These are phyloP conservation scores for Glaciozyma martinii DNA, from an alignment of 768 basidiomycete species.

Conservation along the genomic window DNA sequence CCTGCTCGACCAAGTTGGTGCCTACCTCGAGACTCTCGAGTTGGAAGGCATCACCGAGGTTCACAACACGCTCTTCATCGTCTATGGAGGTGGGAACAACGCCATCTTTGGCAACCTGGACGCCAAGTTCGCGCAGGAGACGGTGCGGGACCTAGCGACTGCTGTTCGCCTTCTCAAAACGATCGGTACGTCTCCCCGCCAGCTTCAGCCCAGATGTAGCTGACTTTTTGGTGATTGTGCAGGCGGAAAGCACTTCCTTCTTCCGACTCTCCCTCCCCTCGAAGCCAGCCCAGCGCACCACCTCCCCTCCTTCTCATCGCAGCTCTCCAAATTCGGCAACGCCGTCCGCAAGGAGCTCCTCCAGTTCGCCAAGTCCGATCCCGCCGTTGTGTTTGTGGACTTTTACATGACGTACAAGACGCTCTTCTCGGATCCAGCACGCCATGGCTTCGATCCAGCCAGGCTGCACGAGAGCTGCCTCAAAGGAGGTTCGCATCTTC, in stretches of 20 bases:
- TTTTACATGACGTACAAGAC: background rate
- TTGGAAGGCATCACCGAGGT: too few species aligned
- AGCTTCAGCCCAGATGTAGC: too few species aligned
- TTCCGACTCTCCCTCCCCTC: slow-evolving; percentile 1
- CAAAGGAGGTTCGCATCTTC: background rate
- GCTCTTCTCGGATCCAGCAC: background rate
- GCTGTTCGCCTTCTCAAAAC: too few species aligned
- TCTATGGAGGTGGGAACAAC: slow-evolving; percentile 14
- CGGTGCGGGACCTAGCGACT: too few species aligned
- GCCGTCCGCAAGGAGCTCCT: background rate
- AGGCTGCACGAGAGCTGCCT: background rate
- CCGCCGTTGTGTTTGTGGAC: slow-evolving; percentile 8
- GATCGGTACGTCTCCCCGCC: too few species aligned
- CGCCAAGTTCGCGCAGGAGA: too few species aligned
- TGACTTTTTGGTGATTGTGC: background rate
- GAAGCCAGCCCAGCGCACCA: slow-evolving; percentile 1
- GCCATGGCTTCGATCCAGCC: background rate
- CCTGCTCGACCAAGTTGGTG: background rate
- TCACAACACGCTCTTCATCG: background rate
- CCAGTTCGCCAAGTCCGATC: background rate
- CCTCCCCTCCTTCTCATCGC: background rate
- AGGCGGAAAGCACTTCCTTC: slow-evolving; percentile 12
- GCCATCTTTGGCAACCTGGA: background rate
- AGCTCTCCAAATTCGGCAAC: background rate
- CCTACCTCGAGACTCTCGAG: background rate